phyloP scores from a whole-genome alignment of 768 basidiomycete species.

The Pulveroboletus sp. region DNA sequence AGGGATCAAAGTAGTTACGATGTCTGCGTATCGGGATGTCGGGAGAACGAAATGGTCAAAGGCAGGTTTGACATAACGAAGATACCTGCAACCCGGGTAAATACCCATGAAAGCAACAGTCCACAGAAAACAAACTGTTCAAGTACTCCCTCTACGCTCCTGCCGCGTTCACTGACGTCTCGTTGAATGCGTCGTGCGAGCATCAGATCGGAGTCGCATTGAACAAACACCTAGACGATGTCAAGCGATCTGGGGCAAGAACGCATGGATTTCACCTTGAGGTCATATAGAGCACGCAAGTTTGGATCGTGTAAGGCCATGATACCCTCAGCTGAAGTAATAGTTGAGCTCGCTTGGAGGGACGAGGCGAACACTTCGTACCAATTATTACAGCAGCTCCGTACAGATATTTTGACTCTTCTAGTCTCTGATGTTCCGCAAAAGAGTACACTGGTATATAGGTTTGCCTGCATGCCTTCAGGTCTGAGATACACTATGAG shows the following conservation, averaged over 20 bases:
- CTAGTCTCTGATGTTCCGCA: slow-evolving; percentile 74
- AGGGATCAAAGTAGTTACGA: slow-evolving; percentile 42
- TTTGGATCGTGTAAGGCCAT: slow-evolving; percentile 80
- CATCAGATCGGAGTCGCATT: slow-evolving; percentile 96
- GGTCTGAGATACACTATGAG: slow-evolving; percentile 71
- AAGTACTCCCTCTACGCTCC: slow-evolving; percentile 80
- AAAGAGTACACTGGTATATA: slow-evolving; percentile 97
- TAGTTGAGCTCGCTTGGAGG: not conserved
- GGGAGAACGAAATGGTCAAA: slow-evolving; percentile 94
- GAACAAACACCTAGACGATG: slow-evolving; percentile 66
- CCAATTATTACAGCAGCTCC: slow-evolving; percentile 90
- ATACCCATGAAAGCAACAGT: not conserved
- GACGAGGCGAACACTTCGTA: slow-evolving; percentile 24
- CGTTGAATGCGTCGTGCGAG: slow-evolving; percentile 86
- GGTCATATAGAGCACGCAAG: slow-evolving; percentile 79
- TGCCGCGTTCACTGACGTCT: slow-evolving; percentile 83
- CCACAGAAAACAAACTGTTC: slow-evolving; percentile 58
- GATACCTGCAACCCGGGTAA: slow-evolving; percentile 52
- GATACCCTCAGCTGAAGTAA: slow-evolving; percentile 74
- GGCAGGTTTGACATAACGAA: slow-evolving; percentile 92
- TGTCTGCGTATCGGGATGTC: slow-evolving; percentile 82
- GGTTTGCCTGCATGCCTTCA: slow-evolving; percentile 77
- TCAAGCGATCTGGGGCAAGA: not conserved
- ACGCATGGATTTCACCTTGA: slow-evolving; percentile 56
- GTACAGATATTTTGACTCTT: slow-evolving; percentile 83